A percentile compares a stretch with the other conserved stretches of the same genome.
Evolutionary conservation across 1,139 yeast species (phyloP).

Genomic region (Komagataea norvegica): DNA sequence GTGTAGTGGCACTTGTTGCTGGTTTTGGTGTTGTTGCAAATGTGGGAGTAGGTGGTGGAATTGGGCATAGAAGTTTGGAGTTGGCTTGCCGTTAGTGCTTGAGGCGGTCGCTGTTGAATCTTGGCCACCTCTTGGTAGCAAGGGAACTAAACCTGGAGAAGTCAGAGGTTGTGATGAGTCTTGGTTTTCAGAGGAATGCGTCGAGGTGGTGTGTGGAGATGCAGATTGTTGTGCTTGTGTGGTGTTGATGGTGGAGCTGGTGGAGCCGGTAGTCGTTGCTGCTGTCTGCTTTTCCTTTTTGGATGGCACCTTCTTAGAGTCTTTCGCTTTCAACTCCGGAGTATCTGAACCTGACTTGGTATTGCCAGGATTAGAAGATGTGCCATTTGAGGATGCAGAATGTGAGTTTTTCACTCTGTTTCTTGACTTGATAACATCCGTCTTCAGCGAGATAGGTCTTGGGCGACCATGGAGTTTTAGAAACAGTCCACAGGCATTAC

Average conservation of each 20-base stretch:
- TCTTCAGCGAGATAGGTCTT: slow-evolving; percentile 84
- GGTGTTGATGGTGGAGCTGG: not conserved
- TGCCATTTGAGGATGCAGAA: slow-evolving; percentile 5
- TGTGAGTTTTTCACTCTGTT: slow-evolving; percentile 48
- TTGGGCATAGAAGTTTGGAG: slow-evolving; percentile 20
- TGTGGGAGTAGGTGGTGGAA: slow-evolving; percentile 30
- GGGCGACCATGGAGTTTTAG: slow-evolving; percentile 89
- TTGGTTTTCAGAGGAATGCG: not conserved
- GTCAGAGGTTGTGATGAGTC: slow-evolving; percentile 6
- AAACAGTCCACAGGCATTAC: slow-evolving; percentile 94
- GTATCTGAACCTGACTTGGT: slow-evolving; percentile 20
- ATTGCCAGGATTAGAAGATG: slow-evolving; percentile 6
- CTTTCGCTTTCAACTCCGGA: slow-evolving; percentile 22
- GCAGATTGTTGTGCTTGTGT: not conserved
- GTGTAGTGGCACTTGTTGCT: slow-evolving; percentile 45
- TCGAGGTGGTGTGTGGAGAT: not conserved
- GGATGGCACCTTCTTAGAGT: slow-evolving; percentile 14
- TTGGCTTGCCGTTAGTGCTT: slow-evolving; percentile 11
- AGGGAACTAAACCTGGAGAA: slow-evolving; percentile 24
- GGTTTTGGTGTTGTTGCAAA: slow-evolving; percentile 32
- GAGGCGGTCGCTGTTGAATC: slow-evolving; percentile 5
- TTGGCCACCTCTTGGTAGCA: slow-evolving; percentile 20
- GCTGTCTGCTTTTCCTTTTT: slow-evolving; percentile 10
- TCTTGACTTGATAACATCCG: slow-evolving; percentile 87
- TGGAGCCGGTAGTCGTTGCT: not conserved